phyloP scores from a whole-genome alignment of 768 basidiomycete species.

The Omphalotus guepiniiformis region DNA sequence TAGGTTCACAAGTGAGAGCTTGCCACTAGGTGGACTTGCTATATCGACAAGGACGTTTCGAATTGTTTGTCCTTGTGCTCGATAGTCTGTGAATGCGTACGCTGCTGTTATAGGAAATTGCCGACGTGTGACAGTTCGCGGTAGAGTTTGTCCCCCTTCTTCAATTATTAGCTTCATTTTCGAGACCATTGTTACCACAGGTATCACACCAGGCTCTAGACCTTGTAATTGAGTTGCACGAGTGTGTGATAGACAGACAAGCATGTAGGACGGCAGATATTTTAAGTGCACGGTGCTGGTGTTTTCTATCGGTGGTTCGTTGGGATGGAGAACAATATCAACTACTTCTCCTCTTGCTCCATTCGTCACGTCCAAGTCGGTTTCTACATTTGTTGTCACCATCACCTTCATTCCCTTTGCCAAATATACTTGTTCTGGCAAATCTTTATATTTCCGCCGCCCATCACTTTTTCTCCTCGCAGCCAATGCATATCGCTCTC shows the following conservation, averaged over 20 bases:
- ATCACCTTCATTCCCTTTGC: constrained; percentile 29
- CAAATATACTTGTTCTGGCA: constrained; percentile 19
- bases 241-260: constrained; percentile 28
- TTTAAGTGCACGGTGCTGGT: constrained; percentile 19
- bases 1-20: no score
- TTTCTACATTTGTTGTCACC: constrained; percentile 17
- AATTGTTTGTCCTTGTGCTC: constrained; percentile 40
- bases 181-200: constrained; percentile 21
- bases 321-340: constrained; percentile 24
- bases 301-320: constrained; percentile 16
- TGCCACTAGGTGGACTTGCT: constrained; percentile 24
- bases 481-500: constrained; percentile 7
- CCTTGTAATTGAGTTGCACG: constrained; percentile 20
- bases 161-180: constrained; percentile 16
- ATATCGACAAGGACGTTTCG: constrained; percentile 33
- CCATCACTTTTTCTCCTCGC: neutral
- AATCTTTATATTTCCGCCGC: neutral
- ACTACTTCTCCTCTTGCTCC: constrained; percentile 21
- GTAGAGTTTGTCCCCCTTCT: neutral
- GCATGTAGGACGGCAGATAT: constrained; percentile 24
- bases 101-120: constrained; percentile 32
- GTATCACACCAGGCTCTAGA: constrained; percentile 26
- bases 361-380: constrained; percentile 33
- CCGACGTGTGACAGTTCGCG: constrained; percentile 11
- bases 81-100: constrained; percentile 40